A percentile compares a stretch with the other conserved stretches of the same genome.
phyloP scores from a whole-genome alignment of 2,329 filamentous ascomycete species.

The Periconia digitata region DNA sequence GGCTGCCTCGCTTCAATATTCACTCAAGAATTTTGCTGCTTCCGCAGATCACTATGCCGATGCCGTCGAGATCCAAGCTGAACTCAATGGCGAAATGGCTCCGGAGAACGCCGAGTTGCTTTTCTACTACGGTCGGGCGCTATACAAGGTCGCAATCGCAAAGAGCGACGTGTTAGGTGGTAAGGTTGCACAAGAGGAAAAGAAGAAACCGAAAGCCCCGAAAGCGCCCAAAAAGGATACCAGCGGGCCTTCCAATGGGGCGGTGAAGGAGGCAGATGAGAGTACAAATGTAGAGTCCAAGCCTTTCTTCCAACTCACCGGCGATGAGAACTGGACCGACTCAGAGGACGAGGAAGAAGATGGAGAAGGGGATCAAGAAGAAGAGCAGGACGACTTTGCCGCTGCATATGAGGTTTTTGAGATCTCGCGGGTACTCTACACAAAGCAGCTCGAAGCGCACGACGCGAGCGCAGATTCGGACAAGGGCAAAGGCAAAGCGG shows the following conservation, averaged over 20 bases:
- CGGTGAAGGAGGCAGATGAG: conserved; percentile 36
- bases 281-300: conserved; percentile 62
- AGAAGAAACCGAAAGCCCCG: conserved; percentile 53
- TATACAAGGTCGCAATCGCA: conserved; percentile 91
- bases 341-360: conserved; percentile 73
- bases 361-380: conserved; percentile 50
- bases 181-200: conserved; percentile 65
- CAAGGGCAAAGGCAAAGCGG: conserved; percentile 51
- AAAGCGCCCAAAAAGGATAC: conserved; percentile 47
- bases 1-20: conserved; percentile 81
- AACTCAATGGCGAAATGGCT: conserved; percentile 88
- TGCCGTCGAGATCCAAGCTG: conserved; percentile 85
- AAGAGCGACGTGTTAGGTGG: conserved; percentile 94
- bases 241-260: conserved; percentile 32
- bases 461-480: conserved; percentile 35
- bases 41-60: conserved; percentile 86
- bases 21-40: conserved; percentile 82
- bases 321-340: conserved; percentile 84
- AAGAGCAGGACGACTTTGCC: conserved; percentile 63
- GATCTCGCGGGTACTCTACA: conserved; percentile 61
- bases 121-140: conserved; percentile 88
- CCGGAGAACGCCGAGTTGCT: conserved; percentile 90
- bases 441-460: conserved; percentile 56
- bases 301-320: conserved; percentile 86
- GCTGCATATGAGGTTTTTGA: conserved; percentile 67